Conservation (phyloP, 208 protist genomes). For the Plasmodiophora brassicae region DNA sequence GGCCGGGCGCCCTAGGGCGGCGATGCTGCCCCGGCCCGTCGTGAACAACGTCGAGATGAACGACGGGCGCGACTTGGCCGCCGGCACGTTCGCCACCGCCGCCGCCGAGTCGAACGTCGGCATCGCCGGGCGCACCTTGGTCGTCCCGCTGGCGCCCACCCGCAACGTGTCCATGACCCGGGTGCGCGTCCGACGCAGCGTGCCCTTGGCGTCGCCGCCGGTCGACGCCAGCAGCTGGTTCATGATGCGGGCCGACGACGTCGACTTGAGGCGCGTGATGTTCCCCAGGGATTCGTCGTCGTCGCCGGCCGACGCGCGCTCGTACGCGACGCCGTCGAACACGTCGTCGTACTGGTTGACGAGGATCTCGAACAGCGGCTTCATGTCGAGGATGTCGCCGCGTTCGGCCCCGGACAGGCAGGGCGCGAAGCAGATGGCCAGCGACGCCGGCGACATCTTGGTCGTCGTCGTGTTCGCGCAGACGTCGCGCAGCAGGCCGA, state of each 20-base stretch:
- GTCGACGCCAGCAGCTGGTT: neutral
- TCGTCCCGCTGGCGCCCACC: neutral
- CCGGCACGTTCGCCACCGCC: too few relatives aligned
- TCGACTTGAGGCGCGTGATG: neutral
- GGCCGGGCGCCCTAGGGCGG: neutral
- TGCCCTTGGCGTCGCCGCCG: neutral
- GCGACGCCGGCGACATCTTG: slow-evolving; percentile 1
- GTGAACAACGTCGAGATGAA: neutral
- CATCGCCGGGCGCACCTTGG: neutral
- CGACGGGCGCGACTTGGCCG: neutral
- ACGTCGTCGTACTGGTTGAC: neutral
- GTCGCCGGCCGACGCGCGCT: neutral
- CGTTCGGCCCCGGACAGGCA: neutral
- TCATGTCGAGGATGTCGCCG: slow-evolving; percentile 18
- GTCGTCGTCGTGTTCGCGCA: neutral
- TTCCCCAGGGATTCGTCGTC: neutral
- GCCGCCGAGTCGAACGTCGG: neutral
- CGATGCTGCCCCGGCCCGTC: neutral
- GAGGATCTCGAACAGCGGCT: neutral
- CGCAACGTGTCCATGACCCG: neutral
- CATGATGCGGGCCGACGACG: neutral
- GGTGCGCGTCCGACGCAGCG: neutral
- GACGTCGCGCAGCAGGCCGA: neutral
- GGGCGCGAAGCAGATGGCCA: slow-evolving; percentile 5
- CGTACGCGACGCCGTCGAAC: neutral